Base-by-base conservation (phyloP, 2,329 filamentous ascomycete species). In the Verticillium alfalfae region DNA sequence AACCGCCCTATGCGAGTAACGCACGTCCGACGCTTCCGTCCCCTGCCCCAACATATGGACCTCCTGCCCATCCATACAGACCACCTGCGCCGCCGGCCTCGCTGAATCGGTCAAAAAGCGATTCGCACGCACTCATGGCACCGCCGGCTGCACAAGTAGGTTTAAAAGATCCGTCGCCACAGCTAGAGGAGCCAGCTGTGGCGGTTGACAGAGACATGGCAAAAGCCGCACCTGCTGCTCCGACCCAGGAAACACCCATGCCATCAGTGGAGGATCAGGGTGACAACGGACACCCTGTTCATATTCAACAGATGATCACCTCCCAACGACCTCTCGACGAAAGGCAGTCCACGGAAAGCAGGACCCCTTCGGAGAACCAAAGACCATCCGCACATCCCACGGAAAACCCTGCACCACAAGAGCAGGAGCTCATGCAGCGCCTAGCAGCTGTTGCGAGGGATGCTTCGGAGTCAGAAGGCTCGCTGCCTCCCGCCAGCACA, bases 151-250 rank as follows among this genome's bases (percentile, higher is more conserved):
- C 26, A 2, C 54, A 34, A 22, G 13, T 31, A 12, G 26, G 13
- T n/a, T 22, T 34, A 66, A 66, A 66, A 65, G 64, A 65, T 26
- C 60, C 61, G 31, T 65, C 64, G 63, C 63, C 64, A 65, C 64
- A 64, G 60, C 61, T 57, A 62, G 58, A 65, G 64, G 64, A 64
- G 64, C 64, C 56, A 54, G 64, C 64, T 65, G 63, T 65, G 64
- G 64, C 63, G 64, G 41, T 57, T 58, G 56, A 65, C 6, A 18
- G 37, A 26, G 61, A 61, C 49, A 60, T 61, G 54, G 57, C 61
- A 9, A 60, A 18, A 6, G 37, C 59, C 56, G 52, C 26, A 39
- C 54, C 52, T 61, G 61, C 34, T 34, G 64, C 61, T 63, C 63
- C 64, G 18, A 61, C 38, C 38, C 8, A 37, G 8, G 62, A 62